Conservation (phyloP, 1,284 basidiomycete genomes). For the Mrakiaceae sp. region DNA sequence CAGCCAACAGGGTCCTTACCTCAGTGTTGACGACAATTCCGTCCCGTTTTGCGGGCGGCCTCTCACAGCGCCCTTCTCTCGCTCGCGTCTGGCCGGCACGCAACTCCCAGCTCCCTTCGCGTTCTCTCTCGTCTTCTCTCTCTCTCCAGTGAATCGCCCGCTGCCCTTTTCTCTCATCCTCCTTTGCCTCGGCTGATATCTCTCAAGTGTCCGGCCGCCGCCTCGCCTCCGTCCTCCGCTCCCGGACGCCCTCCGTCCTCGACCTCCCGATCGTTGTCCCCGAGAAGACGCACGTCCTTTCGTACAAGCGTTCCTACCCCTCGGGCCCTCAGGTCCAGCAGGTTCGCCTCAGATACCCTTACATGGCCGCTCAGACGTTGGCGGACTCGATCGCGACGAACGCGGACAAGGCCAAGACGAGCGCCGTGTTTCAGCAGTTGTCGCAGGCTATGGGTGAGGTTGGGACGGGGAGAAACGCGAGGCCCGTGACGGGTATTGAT, state of each 20-base stretch:
- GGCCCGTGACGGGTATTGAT: slow-evolving; percentile 12
- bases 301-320: slow-evolving; percentile 7
- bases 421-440: not conserved
- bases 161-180: too few relatives aligned
- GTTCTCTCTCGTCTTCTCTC: too few relatives aligned
- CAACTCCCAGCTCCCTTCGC: too few relatives aligned
- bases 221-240: too few relatives aligned
- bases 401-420: not conserved
- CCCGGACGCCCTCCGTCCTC: not conserved
- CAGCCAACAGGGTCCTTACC: too few relatives aligned
- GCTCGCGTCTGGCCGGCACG: too few relatives aligned
- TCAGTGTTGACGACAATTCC: too few relatives aligned
- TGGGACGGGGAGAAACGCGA: slow-evolving; percentile 2
- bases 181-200: too few relatives aligned
- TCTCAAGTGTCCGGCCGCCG: too few relatives aligned
- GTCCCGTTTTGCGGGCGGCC: too few relatives aligned
- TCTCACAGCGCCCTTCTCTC: too few relatives aligned
- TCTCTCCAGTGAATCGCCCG: too few relatives aligned
- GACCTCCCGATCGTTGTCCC: slow-evolving; percentile 2
- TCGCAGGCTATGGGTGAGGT: slow-evolving; percentile 13
- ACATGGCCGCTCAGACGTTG: slow-evolving; percentile 12
- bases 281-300: slow-evolving; percentile 2
- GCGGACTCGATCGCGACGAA: slow-evolving; percentile 4
- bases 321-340: slow-evolving; percentile 14
- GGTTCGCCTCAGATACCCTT: slow-evolving; percentile 15